Evolutionary conservation across 1,284 basidiomycete genomes (phyloP), one percentile per base, ranked within the genome.

Genomic region (Fomitopsis palustris): DNA sequence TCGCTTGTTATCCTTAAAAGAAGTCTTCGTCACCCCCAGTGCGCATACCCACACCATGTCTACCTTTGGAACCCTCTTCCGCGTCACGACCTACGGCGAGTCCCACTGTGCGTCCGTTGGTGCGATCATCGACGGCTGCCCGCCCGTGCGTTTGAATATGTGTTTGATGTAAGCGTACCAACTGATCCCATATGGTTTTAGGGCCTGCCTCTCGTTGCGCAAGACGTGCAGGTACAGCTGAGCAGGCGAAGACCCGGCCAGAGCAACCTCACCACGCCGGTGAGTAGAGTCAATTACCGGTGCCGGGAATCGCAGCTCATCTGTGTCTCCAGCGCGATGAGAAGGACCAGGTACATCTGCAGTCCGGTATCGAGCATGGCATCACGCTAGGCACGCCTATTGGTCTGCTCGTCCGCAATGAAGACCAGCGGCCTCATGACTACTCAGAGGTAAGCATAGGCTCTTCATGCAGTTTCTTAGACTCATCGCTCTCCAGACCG

Each of bases 371-470:
- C 45, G 97, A 99, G 75, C 88, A 91, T 61, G 96, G 93, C 35
- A 89, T 98, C 29, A 99, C 97, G 1, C 87, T 99, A 38, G 97
- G 97, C 56, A 99, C 97, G 25, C 97, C 97, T 27, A 97, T 99
- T 69, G 95, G 90, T 6, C 86, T 99, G 52, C 82, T 98, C 58
- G 95, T 99, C 38, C 93, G 88, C 71, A 99, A 99, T 77, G 95
- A 98, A 77, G 97, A 99, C 75, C 97, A 99, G 72, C 84, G 97
- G 47, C 97, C 97, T 21, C 91, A 98, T 72, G 97, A 99, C 77
- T 99, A 99, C 78, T 90, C 95, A 67, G 97, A 98, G 64, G 66
- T 66, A 31, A 42, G 53, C 31, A 17, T 25, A 31, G 21, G 35
- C 37, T 16, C 33, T 45, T 5, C 41, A 17, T 17, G 3, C 9